Base-by-base conservation (phyloP, 169 alveolate genomes). In the Fabrea salina region DNA sequence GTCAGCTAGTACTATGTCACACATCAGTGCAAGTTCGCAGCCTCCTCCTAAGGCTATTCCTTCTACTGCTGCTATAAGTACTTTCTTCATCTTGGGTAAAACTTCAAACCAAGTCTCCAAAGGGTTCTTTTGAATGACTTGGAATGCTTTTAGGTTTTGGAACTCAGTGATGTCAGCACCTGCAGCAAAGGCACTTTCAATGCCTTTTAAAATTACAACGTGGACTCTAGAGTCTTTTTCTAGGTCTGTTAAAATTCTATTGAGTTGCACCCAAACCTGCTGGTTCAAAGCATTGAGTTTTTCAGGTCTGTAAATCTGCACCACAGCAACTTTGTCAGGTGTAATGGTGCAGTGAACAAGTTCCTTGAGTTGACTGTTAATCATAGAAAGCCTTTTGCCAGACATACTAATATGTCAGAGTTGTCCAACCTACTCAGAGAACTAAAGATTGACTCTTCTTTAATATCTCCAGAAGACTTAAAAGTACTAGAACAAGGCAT, bases 41-140 rank as follows among this genome's bases (percentile, higher is more conserved):
- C 97, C 97, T 30, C 97, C 97, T 54, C 97, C 97, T 32, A 94
- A 82, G 0, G 93, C 90, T 61, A 71, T 83, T 4, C 97, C 97
- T 80, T 91, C 87, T 22, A 94, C 91, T 4, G 94, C 94, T 2
- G 96, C 95, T 41, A 94, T 92, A 5, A 91, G 56, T 13, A 96
- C 96, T 64, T 92, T 94, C 61, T 86, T 86, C 72, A 74, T 37
- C 7, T 37, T 43, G 7, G 86, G 91, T 35, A 74, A 25, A 16
- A 70, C 39, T 44, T 43, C 68, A 50, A 49, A 70, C 59, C 66
- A 70, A 2, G 56, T 75, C 47, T 82, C 83, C 61, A 86, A 74
- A 35, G 54, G 66, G 59, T 83, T 85, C 8, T 75, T 51, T 11
- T 54, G 74, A 57, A 47, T 8, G 40, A 75, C 39, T 11, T 19